phyloP scores from a whole-genome alignment of 1,139 yeast species.

The Eremothecium coryli region DNA sequence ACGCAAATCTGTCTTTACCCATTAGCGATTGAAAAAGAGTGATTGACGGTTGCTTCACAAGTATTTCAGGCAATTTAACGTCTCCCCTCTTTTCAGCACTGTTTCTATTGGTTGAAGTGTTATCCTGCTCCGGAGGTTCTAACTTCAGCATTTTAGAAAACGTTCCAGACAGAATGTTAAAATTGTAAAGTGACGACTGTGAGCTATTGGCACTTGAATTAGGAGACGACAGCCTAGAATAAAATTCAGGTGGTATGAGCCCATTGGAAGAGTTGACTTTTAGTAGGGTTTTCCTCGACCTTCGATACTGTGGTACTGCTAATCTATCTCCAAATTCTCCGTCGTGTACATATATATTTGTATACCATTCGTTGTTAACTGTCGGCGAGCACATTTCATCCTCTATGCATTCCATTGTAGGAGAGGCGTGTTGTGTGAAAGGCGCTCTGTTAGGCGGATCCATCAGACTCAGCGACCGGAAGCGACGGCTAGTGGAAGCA shows the following conservation, averaged over 20 bases:
- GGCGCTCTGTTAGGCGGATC: constrained; percentile 23
- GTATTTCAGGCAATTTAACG: constrained; percentile 27
- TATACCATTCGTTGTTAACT: constrained; percentile 15
- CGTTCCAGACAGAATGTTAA: constrained; percentile 18
- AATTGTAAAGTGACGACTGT: constrained; percentile 21
- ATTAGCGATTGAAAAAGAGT: constrained; percentile 17
- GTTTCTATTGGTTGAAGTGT: not conserved
- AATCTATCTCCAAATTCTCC: constrained; percentile 24
- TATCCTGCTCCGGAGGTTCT: not conserved
- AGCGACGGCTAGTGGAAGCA: constrained; percentile 17
- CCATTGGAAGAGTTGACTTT: constrained; percentile 18
- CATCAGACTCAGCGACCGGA: constrained; percentile 30
- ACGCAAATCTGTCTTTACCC: constrained; percentile 18
- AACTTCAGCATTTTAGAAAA: constrained; percentile 12
- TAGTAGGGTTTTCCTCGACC: constrained; percentile 8
- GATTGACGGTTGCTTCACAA: constrained; percentile 16
- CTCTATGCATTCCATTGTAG: constrained; percentile 10
- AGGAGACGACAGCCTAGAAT: constrained; percentile 29
- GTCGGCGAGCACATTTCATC: constrained; percentile 14
- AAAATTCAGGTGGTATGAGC: constrained; percentile 30
- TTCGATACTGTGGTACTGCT: constrained; percentile 7
- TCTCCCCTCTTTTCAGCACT: constrained; percentile 18
- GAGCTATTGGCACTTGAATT: constrained; percentile 28
- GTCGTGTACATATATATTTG: constrained; percentile 30
- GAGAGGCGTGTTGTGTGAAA: constrained; percentile 10